Conservation (phyloP, 2,329 filamentous ascomycete species). For the Pseudofabraea citricarpa region DNA sequence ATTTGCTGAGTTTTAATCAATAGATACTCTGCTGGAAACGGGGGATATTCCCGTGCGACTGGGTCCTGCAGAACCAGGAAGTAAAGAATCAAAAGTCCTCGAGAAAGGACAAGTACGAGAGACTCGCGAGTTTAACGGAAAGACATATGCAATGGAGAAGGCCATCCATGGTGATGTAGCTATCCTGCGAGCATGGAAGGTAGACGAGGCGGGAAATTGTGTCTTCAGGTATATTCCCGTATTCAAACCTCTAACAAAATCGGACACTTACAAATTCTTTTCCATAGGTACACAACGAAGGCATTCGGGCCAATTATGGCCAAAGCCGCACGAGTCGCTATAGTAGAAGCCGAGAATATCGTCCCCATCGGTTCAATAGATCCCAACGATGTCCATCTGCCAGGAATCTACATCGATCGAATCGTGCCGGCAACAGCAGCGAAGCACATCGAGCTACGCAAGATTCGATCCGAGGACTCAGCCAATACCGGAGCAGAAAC, state of each 20-base stretch:
- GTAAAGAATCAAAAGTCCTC: conserved; percentile 37
- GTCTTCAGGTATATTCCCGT: conserved; percentile 59
- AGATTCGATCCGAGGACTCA: conserved; percentile 23
- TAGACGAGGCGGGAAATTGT: conserved; percentile 72
- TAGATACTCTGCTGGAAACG: conserved; percentile 61
- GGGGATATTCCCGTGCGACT: conserved; percentile 64
- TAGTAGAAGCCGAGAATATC: conserved; percentile 82
- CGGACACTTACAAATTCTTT: conserved; percentile 1
- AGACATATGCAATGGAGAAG: conserved; percentile 72
- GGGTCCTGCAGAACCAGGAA: conserved; percentile 43
- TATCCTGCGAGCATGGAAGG: conserved; percentile 72
- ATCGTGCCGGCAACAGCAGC: conserved; percentile 69
- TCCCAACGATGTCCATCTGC: conserved; percentile 71
- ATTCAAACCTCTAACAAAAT: neutral
- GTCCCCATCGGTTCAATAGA: conserved; percentile 69
- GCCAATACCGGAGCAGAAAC: neutral
- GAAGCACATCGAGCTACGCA: conserved; percentile 69
- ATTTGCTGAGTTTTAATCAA: neutral
- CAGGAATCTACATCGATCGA: conserved; percentile 78
- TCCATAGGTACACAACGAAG: conserved; percentile 61
- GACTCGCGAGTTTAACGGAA: conserved; percentile 67
- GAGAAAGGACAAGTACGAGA: conserved; percentile 64
- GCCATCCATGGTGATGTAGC: conserved; percentile 72
- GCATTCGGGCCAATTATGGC: conserved; percentile 74
- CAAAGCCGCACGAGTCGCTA: conserved; percentile 71